phyloP scores from a whole-genome alignment of 2,329 filamentous ascomycete genomes.

The Diaporthe ampelina region DNA sequence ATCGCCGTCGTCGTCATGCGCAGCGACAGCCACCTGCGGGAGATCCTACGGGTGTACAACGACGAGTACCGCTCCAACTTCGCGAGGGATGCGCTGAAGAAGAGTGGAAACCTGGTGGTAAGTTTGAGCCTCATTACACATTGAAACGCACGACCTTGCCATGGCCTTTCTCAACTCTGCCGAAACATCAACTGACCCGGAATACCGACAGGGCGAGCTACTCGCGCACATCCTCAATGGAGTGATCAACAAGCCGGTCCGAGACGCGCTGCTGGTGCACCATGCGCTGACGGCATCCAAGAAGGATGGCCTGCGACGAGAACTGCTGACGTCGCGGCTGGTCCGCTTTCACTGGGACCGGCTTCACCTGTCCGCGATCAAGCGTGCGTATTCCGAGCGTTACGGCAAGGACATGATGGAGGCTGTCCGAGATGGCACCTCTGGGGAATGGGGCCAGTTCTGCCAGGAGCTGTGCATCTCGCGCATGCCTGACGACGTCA shows the following conservation, averaged over 20 bases:
- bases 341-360: constrained; percentile 95
- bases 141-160: background rate
- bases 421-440: constrained; percentile 82
- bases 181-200: constrained; percentile 29
- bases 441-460: constrained; percentile 82
- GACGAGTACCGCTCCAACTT: constrained; percentile 83
- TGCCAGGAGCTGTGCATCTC: constrained; percentile 78
- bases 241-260: constrained; percentile 93
- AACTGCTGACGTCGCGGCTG: constrained; percentile 88
- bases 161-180: background rate
- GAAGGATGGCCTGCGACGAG: constrained; percentile 80
- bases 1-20: constrained; percentile 85
- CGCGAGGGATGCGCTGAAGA: constrained; percentile 86
- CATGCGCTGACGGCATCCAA: constrained; percentile 86
- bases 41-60: constrained; percentile 85
- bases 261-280: constrained; percentile 90
- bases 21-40: constrained; percentile 84
- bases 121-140: constrained; percentile 56
- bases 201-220: constrained; percentile 82
- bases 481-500: constrained; percentile 71
- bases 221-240: constrained; percentile 96
- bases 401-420: constrained; percentile 83
- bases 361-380: constrained; percentile 83
- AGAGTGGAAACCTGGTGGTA: constrained; percentile 93
- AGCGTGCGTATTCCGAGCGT: constrained; percentile 82